Conservation (phyloP, 2,329 filamentous ascomycete species). For the Celoporthe dispersa region DNA sequence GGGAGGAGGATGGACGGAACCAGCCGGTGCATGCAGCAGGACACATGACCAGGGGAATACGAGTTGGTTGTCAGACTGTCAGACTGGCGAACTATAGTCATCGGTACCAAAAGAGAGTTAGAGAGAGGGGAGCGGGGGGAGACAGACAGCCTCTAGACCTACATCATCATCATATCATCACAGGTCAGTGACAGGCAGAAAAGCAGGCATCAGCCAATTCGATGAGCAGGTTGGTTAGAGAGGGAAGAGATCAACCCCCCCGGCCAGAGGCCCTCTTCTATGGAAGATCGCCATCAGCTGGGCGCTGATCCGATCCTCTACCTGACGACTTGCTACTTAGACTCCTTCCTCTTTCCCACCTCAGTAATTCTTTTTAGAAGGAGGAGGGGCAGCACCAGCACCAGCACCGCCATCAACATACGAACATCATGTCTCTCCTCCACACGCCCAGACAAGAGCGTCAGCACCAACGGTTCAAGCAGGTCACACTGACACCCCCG, state of each 20-base stretch:
- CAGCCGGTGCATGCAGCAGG: background rate
- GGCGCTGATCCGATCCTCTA: background rate
- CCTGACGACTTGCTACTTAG: background rate
- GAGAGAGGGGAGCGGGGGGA: no score
- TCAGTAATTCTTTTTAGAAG: background rate
- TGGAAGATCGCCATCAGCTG: constrained; percentile 1
- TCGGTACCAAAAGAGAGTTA: background rate
- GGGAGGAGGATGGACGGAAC: background rate
- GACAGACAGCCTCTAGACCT: background rate
- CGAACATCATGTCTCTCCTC: background rate
- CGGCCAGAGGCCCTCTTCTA: background rate
- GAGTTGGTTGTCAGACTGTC: background rate
- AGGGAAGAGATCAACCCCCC: background rate
- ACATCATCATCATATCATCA: background rate
- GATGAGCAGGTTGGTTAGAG: background rate
- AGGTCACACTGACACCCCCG: background rate
- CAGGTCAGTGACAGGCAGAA: background rate
- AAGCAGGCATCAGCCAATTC: background rate
- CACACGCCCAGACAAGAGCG: background rate
- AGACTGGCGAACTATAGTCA: background rate
- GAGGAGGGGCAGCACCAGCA: background rate
- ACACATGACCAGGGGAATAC: constrained; percentile 5
- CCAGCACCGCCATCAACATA: background rate
- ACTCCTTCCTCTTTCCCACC: background rate
- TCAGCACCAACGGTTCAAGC: background rate